Evolutionary conservation across 2,329 filamentous ascomycete species (phyloP).

Genomic region (Xylariales sp.): DNA sequence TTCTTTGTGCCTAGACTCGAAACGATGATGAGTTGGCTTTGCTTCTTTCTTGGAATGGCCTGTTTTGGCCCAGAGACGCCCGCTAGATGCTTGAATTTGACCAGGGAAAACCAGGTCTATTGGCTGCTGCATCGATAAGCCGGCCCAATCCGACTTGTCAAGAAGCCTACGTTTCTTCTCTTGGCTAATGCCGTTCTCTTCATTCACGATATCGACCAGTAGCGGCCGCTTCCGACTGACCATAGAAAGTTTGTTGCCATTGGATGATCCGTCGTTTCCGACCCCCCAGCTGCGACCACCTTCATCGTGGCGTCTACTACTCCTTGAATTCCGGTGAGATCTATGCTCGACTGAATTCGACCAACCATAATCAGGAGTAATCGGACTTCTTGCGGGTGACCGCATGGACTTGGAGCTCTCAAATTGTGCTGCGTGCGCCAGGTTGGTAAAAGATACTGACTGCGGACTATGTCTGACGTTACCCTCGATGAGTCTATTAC

Average conservation of each 20-base stretch:
- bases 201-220: neutral
- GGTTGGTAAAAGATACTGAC: slow-evolving; percentile 24
- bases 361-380: neutral
- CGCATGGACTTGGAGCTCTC: neutral
- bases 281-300: neutral
- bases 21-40: neutral
- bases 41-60: slow-evolving; percentile 9
- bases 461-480: slow-evolving; percentile 26
- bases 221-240: slow-evolving; percentile 9
- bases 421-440: slow-evolving; percentile 6
- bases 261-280: neutral
- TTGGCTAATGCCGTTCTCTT: slow-evolving; percentile 4
- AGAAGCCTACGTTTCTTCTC: slow-evolving; percentile 27
- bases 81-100: slow-evolving; percentile 14
- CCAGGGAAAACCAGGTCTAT: slow-evolving; percentile 25
- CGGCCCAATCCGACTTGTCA: slow-evolving; percentile 29
- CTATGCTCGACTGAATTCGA: neutral
- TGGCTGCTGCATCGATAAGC: slow-evolving; percentile 27
- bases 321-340: neutral
- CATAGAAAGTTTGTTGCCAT: neutral
- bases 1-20: neutral
- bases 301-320: neutral
- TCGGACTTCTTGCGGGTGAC: too few species aligned
- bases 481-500: slow-evolving; percentile 26
- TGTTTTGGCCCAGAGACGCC: slow-evolving; percentile 19